phyloP scores from a whole-genome alignment of 1,284 basidiomycete genomes.

The Sanghuangporus sanghuang region DNA sequence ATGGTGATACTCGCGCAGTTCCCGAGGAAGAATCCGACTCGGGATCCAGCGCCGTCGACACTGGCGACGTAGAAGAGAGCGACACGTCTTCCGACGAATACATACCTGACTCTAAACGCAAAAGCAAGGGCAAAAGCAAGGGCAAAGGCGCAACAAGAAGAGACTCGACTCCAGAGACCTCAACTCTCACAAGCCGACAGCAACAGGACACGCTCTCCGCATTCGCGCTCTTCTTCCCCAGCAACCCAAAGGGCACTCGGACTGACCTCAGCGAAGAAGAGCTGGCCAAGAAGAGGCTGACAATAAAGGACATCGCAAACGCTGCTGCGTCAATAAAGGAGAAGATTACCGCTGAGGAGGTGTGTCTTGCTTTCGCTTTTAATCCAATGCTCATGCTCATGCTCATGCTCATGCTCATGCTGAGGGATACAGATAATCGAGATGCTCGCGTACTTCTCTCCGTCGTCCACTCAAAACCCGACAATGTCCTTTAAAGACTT shows the following conservation, averaged over 20 bases:
- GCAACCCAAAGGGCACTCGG: conserved; percentile 11
- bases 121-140: neutral
- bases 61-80: conserved; percentile 20
- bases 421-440: conserved; percentile 51
- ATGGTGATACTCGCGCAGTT: conserved; percentile 17
- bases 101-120: conserved; percentile 12
- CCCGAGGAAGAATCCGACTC: conserved; percentile 23
- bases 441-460: conserved; percentile 70
- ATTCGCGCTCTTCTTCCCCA: conserved; percentile 68
- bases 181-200: conserved; percentile 44
- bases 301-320: conserved; percentile 56
- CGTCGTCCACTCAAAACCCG: conserved; percentile 37
- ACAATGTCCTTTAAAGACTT: conserved; percentile 66
- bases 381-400: neutral
- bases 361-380: conserved; percentile 27
- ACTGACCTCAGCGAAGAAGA: conserved; percentile 30
- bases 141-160: too few species aligned
- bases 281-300: conserved; percentile 46
- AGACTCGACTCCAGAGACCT: neutral
- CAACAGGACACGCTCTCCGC: conserved; percentile 46
- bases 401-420: neutral
- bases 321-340: conserved; percentile 57
- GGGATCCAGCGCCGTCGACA: conserved; percentile 9
- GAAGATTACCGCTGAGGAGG: conserved; percentile 66
- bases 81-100: conserved; percentile 21